Conservation (phyloP, 2,329 filamentous ascomycete genomes). For the Pseudogymnoascus sp. region DNA sequence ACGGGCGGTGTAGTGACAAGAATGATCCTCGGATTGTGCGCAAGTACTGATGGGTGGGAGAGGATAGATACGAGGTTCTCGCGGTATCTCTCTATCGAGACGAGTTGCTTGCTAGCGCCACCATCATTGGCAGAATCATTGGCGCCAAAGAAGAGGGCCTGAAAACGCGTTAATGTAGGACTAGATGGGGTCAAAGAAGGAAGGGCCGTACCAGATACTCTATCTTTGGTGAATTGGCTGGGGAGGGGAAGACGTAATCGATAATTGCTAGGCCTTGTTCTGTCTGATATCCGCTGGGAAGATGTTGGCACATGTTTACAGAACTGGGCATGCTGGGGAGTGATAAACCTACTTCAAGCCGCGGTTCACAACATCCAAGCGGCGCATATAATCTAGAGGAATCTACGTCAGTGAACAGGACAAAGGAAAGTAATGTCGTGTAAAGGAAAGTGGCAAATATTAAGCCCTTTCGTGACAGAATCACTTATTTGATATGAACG, state of each 20-base stretch:
- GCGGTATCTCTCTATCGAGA: conserved; percentile 66
- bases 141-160: conserved; percentile 68
- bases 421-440: background rate
- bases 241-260: conserved; percentile 62
- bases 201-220: conserved; percentile 53
- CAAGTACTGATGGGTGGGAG: conserved; percentile 59
- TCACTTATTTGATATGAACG: background rate
- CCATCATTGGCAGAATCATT: conserved; percentile 74
- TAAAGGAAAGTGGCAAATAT: background rate
- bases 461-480: background rate
- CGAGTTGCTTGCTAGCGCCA: conserved; percentile 60
- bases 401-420: background rate
- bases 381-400: conserved; percentile 59
- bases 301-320: conserved; percentile 1
- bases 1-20: conserved; percentile 77
- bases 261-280: conserved; percentile 63
- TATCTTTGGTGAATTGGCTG: conserved; percentile 47
- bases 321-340: conserved; percentile 14
- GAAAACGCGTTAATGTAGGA: conserved; percentile 13
- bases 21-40: conserved; percentile 65
- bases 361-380: conserved; percentile 79
- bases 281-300: conserved; percentile 65
- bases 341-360: conserved; percentile 55
- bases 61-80: conserved; percentile 65
- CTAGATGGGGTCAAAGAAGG: background rate